These are phyloP conservation scores for Fonsecaea multimorphosa DNA, from an alignment of 2,329 filamentous ascomycete species.

Conservation along the genomic window DNA sequence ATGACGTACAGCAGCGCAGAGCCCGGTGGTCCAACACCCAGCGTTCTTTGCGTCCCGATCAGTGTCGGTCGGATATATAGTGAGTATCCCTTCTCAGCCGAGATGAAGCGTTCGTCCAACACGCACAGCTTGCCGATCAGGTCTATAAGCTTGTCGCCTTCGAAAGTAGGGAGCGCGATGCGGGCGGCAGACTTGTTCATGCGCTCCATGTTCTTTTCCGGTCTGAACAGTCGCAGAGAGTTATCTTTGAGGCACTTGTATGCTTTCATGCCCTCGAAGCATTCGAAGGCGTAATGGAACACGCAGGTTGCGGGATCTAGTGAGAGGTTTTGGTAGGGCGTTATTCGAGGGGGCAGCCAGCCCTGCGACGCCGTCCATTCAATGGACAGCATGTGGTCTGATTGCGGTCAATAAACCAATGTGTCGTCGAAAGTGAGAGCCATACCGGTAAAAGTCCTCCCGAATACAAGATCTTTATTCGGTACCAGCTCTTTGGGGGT, in stretches of 20 bases:
- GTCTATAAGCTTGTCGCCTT: constrained; percentile 73
- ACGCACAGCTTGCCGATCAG: constrained; percentile 80
- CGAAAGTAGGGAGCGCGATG: constrained; percentile 90
- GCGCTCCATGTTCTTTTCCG: constrained; percentile 94
- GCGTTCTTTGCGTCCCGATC: constrained; percentile 94
- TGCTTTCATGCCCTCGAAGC: constrained; percentile 99
- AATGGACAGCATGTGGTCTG: constrained; percentile 95
- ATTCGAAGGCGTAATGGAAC: constrained; percentile 98
- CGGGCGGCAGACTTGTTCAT: constrained; percentile 89
- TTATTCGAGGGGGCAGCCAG: constrained; percentile 83
- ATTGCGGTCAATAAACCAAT: background rate
- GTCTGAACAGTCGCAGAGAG: constrained; percentile 84
- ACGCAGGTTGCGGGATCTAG: constrained; percentile 96
- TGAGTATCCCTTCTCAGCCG: constrained; percentile 82
- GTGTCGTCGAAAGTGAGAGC: background rate
- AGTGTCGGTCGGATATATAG: constrained; percentile 95
- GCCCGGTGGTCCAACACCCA: constrained; percentile 90
- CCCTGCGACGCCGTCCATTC: constrained; percentile 88
- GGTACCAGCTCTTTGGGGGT: constrained; percentile 76
- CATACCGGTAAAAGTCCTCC: constrained; percentile 84
- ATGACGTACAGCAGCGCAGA: constrained; percentile 94
- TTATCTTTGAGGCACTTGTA: constrained; percentile 82
- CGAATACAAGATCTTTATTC: constrained; percentile 85
- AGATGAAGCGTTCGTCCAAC: constrained; percentile 88
- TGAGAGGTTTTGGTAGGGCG: constrained; percentile 94